Base-by-base conservation (phyloP, 176 grass and related monocot genomes). In the Carex pumila region DNA sequence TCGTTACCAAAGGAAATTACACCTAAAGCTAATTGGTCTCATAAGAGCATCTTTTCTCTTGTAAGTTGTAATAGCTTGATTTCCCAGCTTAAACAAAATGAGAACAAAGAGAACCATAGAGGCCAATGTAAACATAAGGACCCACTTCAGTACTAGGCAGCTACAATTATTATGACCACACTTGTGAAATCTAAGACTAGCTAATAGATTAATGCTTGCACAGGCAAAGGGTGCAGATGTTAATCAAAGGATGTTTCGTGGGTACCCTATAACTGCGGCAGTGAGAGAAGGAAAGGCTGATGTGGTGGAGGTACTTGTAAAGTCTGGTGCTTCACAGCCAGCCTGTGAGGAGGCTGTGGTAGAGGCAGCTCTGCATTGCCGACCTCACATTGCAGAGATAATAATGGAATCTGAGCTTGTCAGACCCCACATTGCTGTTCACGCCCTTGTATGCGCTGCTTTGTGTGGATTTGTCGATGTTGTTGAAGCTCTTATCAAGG, bases 271-370 rank as follows among this genome's bases (percentile, higher is more conserved):
- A 62, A 99, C 93, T 43, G 96, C 93, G 0, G 93, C 96, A 11
- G 93, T 89, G 43, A 72, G 96, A 54, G 96, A 99, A 71, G 96
- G 96, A 29, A 84, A 80, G 30, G 81, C 86, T 2, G 89, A 95
- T 83, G 93, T 93, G 77, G 96, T 91, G 17, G 91, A 86, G 88
- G 80, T 90, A 84, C 87, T 95, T 83, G 80, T 95, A 67, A 89
- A 88, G 66, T 89, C 93, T 0, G 96, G 96, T 11, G 86, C 96
- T 19, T 95, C 93, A 50, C 96, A 99, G 85, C 93, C 88, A 6
- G 93, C 96, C 0, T 99, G 96, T 80, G 96, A 99, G 88, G 96
- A 99, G 83, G 96, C 96, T 71, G 79, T 99, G 80, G 91, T 99
- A 30, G 96, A 99, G 89, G 92, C 93, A 7, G 88, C 91, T 37